Percentiles rank a stretch among this genome's conserved stretches.
These are phyloP conservation scores for Sporothrix protearum DNA, from an alignment of 2,329 filamentous ascomycete species.

Conservation along the genomic window DNA sequence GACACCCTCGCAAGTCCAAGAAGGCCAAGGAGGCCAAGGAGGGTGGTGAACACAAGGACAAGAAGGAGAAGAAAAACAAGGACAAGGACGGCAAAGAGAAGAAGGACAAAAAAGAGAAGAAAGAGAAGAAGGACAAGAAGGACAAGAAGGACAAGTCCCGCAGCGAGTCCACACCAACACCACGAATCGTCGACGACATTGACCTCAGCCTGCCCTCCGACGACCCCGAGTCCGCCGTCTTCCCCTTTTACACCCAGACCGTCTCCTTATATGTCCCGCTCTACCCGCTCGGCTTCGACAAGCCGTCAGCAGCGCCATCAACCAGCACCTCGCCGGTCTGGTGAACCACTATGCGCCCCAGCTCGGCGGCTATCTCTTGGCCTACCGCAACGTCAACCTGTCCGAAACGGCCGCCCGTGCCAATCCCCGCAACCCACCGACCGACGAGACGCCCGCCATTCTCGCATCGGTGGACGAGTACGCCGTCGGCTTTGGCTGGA, in stretches of 20 bases:
- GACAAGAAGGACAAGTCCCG: background rate
- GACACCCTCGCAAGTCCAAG: conserved; percentile 23
- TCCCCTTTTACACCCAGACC: conserved; percentile 75
- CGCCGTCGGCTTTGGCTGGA: conserved; percentile 80
- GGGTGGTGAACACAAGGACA: conserved; percentile 14
- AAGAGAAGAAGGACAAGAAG: background rate
- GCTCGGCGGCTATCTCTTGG: conserved; percentile 69
- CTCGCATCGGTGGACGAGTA: conserved; percentile 69
- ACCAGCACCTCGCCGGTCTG: conserved; percentile 71
- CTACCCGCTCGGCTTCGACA: conserved; percentile 65
- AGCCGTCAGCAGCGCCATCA: conserved; percentile 65
- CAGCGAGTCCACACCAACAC: background rate
- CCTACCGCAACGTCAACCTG: conserved; percentile 66
- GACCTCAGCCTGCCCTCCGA: background rate
- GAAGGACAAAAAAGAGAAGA: background rate
- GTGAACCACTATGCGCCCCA: conserved; percentile 72
- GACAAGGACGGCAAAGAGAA: background rate
- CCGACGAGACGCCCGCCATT: conserved; percentile 45
- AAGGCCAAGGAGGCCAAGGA: conserved; percentile 23
- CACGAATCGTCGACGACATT: background rate
- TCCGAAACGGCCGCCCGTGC: conserved; percentile 55
- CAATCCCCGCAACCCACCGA: conserved; percentile 42
- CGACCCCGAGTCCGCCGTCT: conserved; percentile 33
- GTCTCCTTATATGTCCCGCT: conserved; percentile 77
- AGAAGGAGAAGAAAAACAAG: conserved; percentile 15